Conservation (phyloP, 2,329 filamentous ascomycete species). For the Didymella pinodella region DNA sequence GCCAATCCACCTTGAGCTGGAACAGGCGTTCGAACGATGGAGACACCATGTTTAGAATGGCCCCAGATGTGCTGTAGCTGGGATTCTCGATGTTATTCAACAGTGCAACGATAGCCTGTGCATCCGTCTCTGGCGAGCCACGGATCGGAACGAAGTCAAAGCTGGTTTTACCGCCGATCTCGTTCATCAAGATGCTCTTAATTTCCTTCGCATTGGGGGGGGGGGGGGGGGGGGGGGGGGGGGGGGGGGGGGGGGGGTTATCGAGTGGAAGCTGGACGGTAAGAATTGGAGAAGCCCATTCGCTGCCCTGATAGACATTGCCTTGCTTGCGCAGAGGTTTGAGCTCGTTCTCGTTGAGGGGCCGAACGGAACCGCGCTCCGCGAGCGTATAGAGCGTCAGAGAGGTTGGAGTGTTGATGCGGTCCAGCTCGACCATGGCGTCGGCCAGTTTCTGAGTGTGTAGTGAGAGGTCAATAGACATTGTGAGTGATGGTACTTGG, state of each 20-base stretch:
- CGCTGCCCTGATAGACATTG: slow-evolving; percentile 2
- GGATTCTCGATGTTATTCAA: slow-evolving; percentile 20
- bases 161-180: slow-evolving; percentile 16
- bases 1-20: slow-evolving; percentile 6
- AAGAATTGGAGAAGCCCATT: slow-evolving; percentile 20
- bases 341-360: slow-evolving; percentile 16
- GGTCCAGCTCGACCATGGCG: slow-evolving; percentile 22
- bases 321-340: slow-evolving; percentile 10
- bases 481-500: not conserved
- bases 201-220: slow-evolving; percentile 3
- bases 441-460: slow-evolving; percentile 23
- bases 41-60: slow-evolving; percentile 22
- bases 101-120: slow-evolving; percentile 10
- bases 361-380: slow-evolving; percentile 5
- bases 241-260: not conserved
- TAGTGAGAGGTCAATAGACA: slow-evolving; percentile 4
- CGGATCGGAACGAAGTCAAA: slow-evolving; percentile 19
- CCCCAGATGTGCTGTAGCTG: slow-evolving; percentile 12
- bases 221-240: not conserved
- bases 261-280: not conserved
- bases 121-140: slow-evolving; percentile 13
- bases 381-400: slow-evolving; percentile 3
- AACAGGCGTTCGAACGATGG: slow-evolving; percentile 16
- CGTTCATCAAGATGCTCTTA: slow-evolving; percentile 10
- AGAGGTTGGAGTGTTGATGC: slow-evolving; percentile 8